These are phyloP conservation scores for Tremella yokohamensis DNA, from an alignment of 768 basidiomycete genomes.

Conservation along the genomic window DNA sequence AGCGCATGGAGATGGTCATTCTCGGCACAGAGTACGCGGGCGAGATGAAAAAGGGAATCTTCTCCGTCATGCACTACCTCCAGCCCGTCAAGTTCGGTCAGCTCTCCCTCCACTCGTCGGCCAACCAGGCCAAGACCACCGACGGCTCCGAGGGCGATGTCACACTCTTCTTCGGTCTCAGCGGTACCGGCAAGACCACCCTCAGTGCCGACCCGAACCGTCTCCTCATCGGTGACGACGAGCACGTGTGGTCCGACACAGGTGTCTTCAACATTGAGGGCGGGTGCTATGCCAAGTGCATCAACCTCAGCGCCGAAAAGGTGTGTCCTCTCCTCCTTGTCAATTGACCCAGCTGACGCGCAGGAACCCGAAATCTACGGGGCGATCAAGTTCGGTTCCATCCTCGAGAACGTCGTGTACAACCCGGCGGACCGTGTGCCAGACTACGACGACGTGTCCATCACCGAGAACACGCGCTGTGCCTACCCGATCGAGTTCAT, in stretches of 20 bases:
- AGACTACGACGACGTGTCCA: conserved; percentile 93
- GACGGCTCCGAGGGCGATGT: conserved; percentile 80
- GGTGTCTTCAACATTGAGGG: conserved; percentile 99
- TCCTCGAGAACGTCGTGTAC: conserved; percentile 99
- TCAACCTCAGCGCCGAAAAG: conserved; percentile 93
- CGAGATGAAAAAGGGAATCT: conserved; percentile 99
- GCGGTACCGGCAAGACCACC: conserved; percentile 97
- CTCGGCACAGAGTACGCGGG: conserved; percentile 95
- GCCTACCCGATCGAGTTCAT: conserved; percentile 99
- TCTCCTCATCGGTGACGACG: conserved; percentile 94
- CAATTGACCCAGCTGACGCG: neutral
- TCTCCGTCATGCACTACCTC: conserved; percentile 99
- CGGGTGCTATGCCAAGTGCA: conserved; percentile 97
- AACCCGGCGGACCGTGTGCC: conserved; percentile 73
- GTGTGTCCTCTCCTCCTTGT: conserved; percentile 7
- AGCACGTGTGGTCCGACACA: conserved; percentile 98
- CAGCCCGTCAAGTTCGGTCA: conserved; percentile 98
- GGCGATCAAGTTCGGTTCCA: conserved; percentile 90
- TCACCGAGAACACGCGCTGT: conserved; percentile 99
- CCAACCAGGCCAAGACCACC: conserved; percentile 65
- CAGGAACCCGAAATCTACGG: conserved; percentile 91
- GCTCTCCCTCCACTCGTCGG: conserved; percentile 94
- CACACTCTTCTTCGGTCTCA: conserved; percentile 97
- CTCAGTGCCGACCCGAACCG: conserved; percentile 94
- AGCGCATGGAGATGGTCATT: conserved; percentile 99